These are phyloP conservation scores for Alternaria sp. DNA, from an alignment of 2,329 filamentous ascomycete species.

Conservation along the genomic window DNA sequence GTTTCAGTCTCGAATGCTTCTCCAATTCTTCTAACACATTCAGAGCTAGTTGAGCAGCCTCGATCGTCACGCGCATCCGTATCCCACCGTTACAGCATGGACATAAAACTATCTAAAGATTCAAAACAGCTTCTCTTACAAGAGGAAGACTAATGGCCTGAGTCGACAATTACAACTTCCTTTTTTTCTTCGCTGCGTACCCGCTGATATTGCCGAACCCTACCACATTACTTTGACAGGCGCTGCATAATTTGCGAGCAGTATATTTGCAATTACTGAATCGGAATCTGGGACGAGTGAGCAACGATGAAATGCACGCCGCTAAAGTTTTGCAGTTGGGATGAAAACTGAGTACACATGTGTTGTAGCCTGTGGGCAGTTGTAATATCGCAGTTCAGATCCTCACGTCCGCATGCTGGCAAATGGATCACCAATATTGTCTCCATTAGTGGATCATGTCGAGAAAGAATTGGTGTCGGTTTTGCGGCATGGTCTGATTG, in stretches of 20 bases:
- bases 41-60: too few species aligned
- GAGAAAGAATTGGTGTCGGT: constrained; percentile 1
- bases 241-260: constrained; percentile 2
- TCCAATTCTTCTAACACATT: too few species aligned
- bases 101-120: too few species aligned
- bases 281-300: too few species aligned
- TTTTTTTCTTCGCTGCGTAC: too few species aligned
- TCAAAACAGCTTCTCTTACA: too few species aligned
- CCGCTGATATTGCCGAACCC: too few species aligned
- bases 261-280: background rate
- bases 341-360: background rate
- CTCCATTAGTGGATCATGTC: background rate
- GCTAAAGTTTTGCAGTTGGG: background rate
- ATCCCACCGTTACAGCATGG: too few species aligned
- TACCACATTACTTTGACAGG: background rate
- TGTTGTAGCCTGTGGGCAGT: background rate
- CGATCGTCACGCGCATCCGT: too few species aligned
- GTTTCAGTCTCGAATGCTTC: background rate
- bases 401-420: background rate
- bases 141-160: background rate
- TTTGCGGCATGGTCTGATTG: background rate
- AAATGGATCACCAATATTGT: background rate
- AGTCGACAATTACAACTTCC: too few species aligned
- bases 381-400: background rate
- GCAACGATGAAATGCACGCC: background rate